Evolutionary conservation across 768 basidiomycete species (phyloP).

Genomic region (Suillus discolor): DNA sequence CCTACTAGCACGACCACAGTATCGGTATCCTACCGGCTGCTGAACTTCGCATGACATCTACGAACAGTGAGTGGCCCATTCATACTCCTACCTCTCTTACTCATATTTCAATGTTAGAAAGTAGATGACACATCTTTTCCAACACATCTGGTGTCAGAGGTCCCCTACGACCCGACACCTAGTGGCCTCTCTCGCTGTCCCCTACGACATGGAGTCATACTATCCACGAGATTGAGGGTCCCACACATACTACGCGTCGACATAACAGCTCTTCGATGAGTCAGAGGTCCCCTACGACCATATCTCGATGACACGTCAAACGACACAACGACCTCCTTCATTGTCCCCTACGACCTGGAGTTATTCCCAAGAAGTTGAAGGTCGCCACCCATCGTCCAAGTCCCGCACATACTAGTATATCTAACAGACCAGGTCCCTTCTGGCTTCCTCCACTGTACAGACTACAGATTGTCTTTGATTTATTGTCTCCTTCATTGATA

Average conservation of each 20-base stretch:
- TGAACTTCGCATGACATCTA: background rate
- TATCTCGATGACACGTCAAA: background rate
- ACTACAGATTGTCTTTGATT: background rate
- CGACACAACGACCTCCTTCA: background rate
- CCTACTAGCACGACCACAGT: background rate
- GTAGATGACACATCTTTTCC: background rate
- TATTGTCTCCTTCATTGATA: background rate
- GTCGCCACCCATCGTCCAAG: background rate
- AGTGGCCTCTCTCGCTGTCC: background rate
- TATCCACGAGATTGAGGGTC: background rate
- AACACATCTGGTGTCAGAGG: background rate
- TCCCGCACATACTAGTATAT: background rate
- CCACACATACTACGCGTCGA: background rate
- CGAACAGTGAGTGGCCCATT: background rate
- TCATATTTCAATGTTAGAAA: background rate
- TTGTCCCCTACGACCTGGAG: background rate
- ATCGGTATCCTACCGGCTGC: background rate
- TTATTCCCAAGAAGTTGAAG: background rate
- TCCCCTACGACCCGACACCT: background rate
- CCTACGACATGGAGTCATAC: background rate
- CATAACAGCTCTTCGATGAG: background rate
- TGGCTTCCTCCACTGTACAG: background rate
- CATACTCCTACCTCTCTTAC: background rate
- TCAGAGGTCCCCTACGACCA: slow-evolving; percentile 1
- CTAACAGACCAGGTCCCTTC: background rate